Conservation (phyloP, 805 yeast species). For the Candida ascalaphidarum region DNA sequence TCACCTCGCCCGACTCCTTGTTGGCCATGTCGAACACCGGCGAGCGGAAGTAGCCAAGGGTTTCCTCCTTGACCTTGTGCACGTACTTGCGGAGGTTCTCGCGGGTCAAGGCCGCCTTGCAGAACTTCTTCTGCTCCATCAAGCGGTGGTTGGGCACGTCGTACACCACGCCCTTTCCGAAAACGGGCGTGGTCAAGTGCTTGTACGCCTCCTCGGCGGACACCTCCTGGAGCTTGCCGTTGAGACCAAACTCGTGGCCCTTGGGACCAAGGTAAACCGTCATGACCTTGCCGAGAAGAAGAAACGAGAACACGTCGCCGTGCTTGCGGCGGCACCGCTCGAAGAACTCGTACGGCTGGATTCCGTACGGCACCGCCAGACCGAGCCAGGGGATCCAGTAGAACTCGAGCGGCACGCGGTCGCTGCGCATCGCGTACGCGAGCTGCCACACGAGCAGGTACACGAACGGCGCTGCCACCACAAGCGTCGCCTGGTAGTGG, state of each 20-base stretch:
- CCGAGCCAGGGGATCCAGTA: conserved; percentile 97
- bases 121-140: conserved; percentile 98
- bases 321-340: conserved; percentile 67
- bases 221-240: conserved; percentile 82
- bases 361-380: conserved; percentile 81
- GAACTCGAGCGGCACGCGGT: conserved; percentile 84
- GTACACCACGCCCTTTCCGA: conserved; percentile 95
- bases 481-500: conserved; percentile 19
- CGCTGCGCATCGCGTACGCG: conserved; percentile 61
- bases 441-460: conserved; percentile 63
- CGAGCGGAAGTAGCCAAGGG: conserved; percentile 55
- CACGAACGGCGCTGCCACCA: conserved; percentile 48
- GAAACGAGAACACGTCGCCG: conserved; percentile 90
- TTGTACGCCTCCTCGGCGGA: conserved; percentile 95
- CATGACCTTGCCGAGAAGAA: conserved; percentile 84
- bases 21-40: conserved; percentile 35
- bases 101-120: conserved; percentile 78
- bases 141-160: conserved; percentile 90
- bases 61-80: conserved; percentile 79
- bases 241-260: conserved; percentile 94
- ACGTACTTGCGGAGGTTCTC: conserved; percentile 82
- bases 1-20: conserved; percentile 38
- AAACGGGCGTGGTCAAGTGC: conserved; percentile 98
- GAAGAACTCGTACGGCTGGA: conserved; percentile 89
- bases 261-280: conserved; percentile 95